Percentiles rank a stretch among this genome's conserved stretches.
Conservation (phyloP, 148 eudicot genomes). For the Fagopyrum esculentum region DNA sequence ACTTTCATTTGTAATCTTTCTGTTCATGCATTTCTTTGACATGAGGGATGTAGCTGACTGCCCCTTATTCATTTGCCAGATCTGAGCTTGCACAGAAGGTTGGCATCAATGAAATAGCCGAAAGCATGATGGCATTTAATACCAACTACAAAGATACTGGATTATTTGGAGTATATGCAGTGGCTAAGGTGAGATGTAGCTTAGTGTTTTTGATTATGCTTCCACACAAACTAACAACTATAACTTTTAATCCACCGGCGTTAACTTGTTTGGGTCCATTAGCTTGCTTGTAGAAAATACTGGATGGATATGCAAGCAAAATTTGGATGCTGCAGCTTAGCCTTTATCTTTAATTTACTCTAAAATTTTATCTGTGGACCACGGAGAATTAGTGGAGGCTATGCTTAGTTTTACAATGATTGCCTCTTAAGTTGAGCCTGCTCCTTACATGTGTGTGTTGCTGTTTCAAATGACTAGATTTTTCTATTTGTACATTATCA, state of each 20-base stretch:
- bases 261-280: background rate
- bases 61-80: slow-evolving; percentile 27
- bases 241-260: background rate
- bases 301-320: background rate
- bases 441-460: background rate
- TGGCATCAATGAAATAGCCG: slow-evolving; percentile 74
- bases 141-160: slow-evolving; percentile 91
- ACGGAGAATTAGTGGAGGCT: background rate
- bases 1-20: background rate
- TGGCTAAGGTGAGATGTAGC: slow-evolving; percentile 60
- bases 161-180: slow-evolving; percentile 85
- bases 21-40: slow-evolving; percentile 2
- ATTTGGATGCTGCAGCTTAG: too few species aligned
- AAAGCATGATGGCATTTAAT: slow-evolving; percentile 92
- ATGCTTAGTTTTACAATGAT: background rate
- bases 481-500: background rate
- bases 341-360: too few species aligned
- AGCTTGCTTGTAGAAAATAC: background rate
- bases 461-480: background rate
- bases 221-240: background rate
- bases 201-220: background rate
- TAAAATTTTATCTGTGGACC: background rate
- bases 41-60: slow-evolving; percentile 12
- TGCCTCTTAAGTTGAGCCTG: background rate
- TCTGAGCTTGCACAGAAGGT: slow-evolving; percentile 84